These are phyloP conservation scores for Ilyonectria robusta DNA, from an alignment of 2,329 filamentous ascomycete species.

Conservation along the genomic window DNA sequence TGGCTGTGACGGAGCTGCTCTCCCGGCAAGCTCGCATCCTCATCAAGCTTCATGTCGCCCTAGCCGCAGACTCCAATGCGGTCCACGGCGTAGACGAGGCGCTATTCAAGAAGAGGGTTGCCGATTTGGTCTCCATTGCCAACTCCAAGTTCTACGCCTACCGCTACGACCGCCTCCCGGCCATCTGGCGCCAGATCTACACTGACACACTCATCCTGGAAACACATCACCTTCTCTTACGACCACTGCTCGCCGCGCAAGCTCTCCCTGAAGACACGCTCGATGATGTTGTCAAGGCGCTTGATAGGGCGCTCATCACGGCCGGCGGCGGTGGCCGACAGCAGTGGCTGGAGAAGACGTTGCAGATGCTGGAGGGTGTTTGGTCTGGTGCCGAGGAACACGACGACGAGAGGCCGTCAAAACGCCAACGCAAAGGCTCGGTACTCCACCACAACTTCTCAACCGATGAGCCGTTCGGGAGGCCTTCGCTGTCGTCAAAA, in stretches of 20 bases:
- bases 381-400: conserved; percentile 36
- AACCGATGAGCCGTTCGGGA: conserved; percentile 46
- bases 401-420: conserved; percentile 36
- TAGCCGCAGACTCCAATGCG: not conserved
- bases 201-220: conserved; percentile 78
- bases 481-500: conserved; percentile 44
- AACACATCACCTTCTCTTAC: conserved; percentile 59
- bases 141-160: conserved; percentile 79
- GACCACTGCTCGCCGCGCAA: conserved; percentile 8
- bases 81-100: conserved; percentile 24
- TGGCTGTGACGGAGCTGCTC: conserved; percentile 48
- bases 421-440: conserved; percentile 36
- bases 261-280: conserved; percentile 52
- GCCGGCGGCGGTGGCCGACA: conserved; percentile 72
- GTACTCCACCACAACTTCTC: conserved; percentile 43
- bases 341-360: conserved; percentile 66
- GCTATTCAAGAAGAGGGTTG: conserved; percentile 60
- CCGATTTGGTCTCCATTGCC: conserved; percentile 71
- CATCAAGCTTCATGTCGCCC: conserved; percentile 40
- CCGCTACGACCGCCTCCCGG: conserved; percentile 75
- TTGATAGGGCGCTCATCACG: conserved; percentile 85
- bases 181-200: conserved; percentile 79
- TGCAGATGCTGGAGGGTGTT: conserved; percentile 59
- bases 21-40: conserved; percentile 47
- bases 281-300: conserved; percentile 70